Base-by-base conservation (phyloP, 192 early-diverging fungal species). In the Coemansia sp. region DNA sequence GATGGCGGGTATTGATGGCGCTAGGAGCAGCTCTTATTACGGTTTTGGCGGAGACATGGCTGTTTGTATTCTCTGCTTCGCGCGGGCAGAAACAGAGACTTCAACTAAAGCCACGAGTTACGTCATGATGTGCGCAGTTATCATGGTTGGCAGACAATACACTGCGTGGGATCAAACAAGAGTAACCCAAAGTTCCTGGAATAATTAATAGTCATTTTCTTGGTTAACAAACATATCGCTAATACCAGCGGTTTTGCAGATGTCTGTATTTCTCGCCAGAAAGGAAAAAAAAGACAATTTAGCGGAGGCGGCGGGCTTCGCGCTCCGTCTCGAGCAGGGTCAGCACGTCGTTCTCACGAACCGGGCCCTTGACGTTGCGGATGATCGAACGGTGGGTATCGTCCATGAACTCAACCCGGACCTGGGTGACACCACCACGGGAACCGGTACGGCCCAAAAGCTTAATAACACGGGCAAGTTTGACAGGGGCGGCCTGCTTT, bases 341-440 rank as follows among this genome's bases (percentile, higher is more conserved):
- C 74, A 97, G 85, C 71, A 98, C 90, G 80, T 95, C 94, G 86
- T 92, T 90, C 81, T 96, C 95, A 71, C 95, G 92, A 67, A 99
- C 97, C 71, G 97, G 97, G 62, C 97, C 97, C 90, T 96, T 97
- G 73, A 99, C 97, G 87, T 99, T 99, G 83, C 97, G 94, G 86
- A 99, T 96, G 86, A 99, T 97, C 82, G 92, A 91, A 64, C 97
- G 97, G 85, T 84, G 86, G 64, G 87, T 74, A 78, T 99, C 95
- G 84, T 98, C 95, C 84, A 98, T 89, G 85, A 99, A 94, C 84
- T 98, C 97, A 76, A 99, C 97, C 69, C 96, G 92, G 82, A 99
- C 97, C 84, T 93, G 97, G 76, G 97, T 99, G 82, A 99, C 97
- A 85, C 95, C 95, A 90, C 97, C 97, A 75, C 97, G 95, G 83